phyloP scores from a whole-genome alignment of 1,284 basidiomycete genomes.

The Apiotrichum laibachii region DNA sequence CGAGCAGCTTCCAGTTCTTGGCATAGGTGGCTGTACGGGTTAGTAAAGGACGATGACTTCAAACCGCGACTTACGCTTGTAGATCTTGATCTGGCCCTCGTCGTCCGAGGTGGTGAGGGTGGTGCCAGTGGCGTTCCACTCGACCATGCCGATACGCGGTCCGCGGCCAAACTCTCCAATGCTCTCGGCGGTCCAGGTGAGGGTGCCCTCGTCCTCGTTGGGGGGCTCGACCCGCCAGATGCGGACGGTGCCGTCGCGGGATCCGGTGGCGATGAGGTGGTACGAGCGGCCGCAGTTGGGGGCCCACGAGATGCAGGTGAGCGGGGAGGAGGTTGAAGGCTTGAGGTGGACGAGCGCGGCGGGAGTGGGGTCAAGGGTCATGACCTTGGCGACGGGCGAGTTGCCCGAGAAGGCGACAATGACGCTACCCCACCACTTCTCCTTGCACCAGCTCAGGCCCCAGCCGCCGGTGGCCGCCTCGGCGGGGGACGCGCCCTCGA shows the following conservation, averaged over 20 bases:
- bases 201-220: conserved; percentile 21
- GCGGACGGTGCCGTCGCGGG: conserved; percentile 76
- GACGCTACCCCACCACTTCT: conserved; percentile 86
- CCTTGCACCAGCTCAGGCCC: conserved; percentile 90
- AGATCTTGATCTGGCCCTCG: conserved; percentile 80
- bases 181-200: conserved; percentile 65
- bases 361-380: conserved; percentile 53
- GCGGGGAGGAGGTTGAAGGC: conserved; percentile 49
- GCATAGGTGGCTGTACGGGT: conserved; percentile 47
- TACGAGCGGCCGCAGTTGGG: conserved; percentile 86
- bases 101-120: conserved; percentile 83
- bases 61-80: conserved; percentile 61
- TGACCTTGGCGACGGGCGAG: conserved; percentile 65
- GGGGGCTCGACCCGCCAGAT: conserved; percentile 73
- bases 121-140: conserved; percentile 62
- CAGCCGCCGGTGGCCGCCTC: conserved; percentile 76
- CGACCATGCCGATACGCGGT: conserved; percentile 83
- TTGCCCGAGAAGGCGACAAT: conserved; percentile 72
- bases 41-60: conserved; percentile 11
- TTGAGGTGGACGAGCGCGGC: conserved; percentile 44
- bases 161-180: conserved; percentile 79
- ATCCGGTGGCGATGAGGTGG: conserved; percentile 84
- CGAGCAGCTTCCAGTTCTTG: conserved; percentile 49
- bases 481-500: conserved; percentile 17
- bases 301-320: conserved; percentile 83